Conservation (phyloP, 192 early-diverging fungal genomes). For the Podila horticola region DNA sequence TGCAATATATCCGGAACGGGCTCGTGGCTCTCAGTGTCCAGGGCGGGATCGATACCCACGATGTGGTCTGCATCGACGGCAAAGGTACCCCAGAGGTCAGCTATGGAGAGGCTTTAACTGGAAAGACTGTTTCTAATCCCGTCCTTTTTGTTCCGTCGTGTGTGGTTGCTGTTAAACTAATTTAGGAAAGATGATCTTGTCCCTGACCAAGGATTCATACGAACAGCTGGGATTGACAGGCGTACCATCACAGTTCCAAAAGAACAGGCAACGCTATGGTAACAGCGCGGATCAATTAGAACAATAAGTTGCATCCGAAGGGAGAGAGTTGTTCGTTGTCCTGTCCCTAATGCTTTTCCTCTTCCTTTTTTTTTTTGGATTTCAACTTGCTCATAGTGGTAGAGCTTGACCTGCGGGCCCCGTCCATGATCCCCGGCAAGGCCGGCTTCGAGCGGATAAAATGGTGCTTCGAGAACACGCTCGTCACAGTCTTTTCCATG, state of each 20-base stretch:
- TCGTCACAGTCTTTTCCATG: constrained; percentile 40
- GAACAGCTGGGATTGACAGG: constrained; percentile 55
- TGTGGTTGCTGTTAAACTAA: constrained; percentile 4
- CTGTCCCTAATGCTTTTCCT: neutral
- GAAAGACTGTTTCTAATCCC: too few relatives aligned
- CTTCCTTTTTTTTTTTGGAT: neutral
- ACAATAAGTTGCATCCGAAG: neutral
- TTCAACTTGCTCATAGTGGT: constrained; percentile 33
- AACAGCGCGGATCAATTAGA: neutral
- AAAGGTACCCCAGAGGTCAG: constrained; percentile 23
- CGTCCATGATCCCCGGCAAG: constrained; percentile 56
- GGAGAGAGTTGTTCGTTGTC: neutral
- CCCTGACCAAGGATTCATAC: constrained; percentile 57
- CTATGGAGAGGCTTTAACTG: too few relatives aligned
- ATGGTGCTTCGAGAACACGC: constrained; percentile 60
- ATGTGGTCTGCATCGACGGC: constrained; percentile 34
- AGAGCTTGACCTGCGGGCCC: constrained; percentile 32
- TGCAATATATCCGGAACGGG: constrained; percentile 40
- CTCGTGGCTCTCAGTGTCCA: constrained; percentile 22
- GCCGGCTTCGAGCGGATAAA: constrained; percentile 56
- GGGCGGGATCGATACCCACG: constrained; percentile 34
- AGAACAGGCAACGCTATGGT: constrained; percentile 51
- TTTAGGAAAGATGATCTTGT: constrained; percentile 54
- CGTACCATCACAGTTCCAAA: constrained; percentile 40
- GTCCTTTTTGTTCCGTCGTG: neutral